phyloP scores from a whole-genome alignment of 108 stramenopile genomes.

The Phaeodactylum tricornutum region DNA sequence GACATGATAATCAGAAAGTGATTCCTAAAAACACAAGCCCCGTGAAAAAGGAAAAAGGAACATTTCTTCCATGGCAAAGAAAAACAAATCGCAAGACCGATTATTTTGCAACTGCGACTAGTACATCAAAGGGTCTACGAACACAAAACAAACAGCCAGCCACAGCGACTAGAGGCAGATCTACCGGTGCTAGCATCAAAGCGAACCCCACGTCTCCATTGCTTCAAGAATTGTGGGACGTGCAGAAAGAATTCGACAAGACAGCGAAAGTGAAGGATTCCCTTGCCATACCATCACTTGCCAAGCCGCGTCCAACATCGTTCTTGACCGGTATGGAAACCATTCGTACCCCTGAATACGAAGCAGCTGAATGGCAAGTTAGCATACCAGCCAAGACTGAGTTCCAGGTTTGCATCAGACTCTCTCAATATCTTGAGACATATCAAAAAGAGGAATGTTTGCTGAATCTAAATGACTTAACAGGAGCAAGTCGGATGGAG shows the following conservation, averaged over 20 bases:
- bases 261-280: background rate
- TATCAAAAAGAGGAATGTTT: conserved; percentile 31
- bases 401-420: conserved; percentile 22
- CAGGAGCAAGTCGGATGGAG: conserved; percentile 18
- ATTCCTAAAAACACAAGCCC: too few relatives aligned
- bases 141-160: background rate
- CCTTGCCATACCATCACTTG: conserved; percentile 15
- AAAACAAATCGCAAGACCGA: too few relatives aligned
- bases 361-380: conserved; percentile 55
- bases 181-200: background rate
- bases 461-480: conserved; percentile 45
- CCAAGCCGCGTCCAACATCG: conserved; percentile 31
- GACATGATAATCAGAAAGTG: too few relatives aligned
- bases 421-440: conserved; percentile 39
- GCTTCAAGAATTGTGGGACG: background rate
- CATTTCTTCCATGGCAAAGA: too few relatives aligned
- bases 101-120: too few relatives aligned
- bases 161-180: background rate
- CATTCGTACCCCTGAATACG: conserved; percentile 29
- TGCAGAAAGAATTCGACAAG: background rate
- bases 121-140: background rate
- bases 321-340: conserved; percentile 25
- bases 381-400: conserved; percentile 54
- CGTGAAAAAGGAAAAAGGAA: too few relatives aligned
- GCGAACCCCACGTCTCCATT: too few relatives aligned